Evolutionary conservation across 176 grass and related monocot genomes (phyloP), one percentile per base, ranked within the genome.

Genomic region (Bolboschoenus planiculmis): DNA sequence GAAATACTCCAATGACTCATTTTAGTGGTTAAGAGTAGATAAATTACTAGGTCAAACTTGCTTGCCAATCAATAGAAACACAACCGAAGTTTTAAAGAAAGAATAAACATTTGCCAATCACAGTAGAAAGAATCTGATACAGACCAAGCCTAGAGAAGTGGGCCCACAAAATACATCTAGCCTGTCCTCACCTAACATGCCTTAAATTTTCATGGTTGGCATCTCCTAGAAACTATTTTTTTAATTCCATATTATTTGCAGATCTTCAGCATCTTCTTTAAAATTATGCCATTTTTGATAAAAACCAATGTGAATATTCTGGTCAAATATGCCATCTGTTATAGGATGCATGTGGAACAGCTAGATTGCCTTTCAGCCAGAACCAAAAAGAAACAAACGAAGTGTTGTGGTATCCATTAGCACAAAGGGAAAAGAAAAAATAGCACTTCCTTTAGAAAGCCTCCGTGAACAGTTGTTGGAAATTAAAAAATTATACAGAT

Each of bases 311-410:
- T 5, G 9, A 60, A 81, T 81, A 81, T 81, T 34, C 51, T 23
- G 78, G 78, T 81, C 78, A 43, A 60, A 81, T 59, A 61, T 81
- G 55, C 55, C 78, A 58, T 7, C 0, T 1, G 34, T 42, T 24
- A n/a, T n/a, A 81, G 10, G 48, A 39, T 43, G 78, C 55, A 77
- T 81, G 78, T 81, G 78, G 21, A 81, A 43, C 78, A 81, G 55
- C 34, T 51, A 81, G 18, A 61, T 81, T 54, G 51, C 55, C 7
- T 81, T 61, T 81, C 42, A 53, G 24, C 18, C 50, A 40, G 36
- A 48, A 30, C 5, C 0, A n/a, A 30, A 31, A 76, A 76, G 46
- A 33, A 77, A 77, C 27, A 77, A 77, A 18, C 26, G 33, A 30
- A 70, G 36, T 39, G 65, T 23, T 53, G 14, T 51, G 27, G 47